A percentile compares a stretch with the other conserved stretches of the same genome.
phyloP scores from a whole-genome alignment of 805 yeast genomes.

The Torulaspora maleeae region DNA sequence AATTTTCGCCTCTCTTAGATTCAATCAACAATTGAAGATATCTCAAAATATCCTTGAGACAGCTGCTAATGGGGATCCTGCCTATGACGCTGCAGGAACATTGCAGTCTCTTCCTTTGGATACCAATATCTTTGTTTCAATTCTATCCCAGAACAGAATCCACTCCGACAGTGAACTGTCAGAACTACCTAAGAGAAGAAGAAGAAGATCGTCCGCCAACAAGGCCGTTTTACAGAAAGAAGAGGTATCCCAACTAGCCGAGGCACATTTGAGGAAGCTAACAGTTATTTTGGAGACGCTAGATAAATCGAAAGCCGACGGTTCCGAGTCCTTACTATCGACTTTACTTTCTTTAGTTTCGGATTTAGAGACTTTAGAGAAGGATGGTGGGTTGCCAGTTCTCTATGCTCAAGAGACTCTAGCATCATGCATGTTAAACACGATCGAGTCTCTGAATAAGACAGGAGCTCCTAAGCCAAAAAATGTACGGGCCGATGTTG shows the following conservation, averaged over 20 bases:
- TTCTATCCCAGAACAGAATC: conserved; percentile 58
- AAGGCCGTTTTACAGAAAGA: conserved; percentile 69
- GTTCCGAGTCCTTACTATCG: conserved; percentile 44
- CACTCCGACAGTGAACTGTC: conserved; percentile 40
- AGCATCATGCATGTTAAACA: conserved; percentile 76
- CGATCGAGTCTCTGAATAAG: conserved; percentile 53
- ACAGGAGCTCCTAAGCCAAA: conserved; percentile 48
- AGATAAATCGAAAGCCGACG: conserved; percentile 42
- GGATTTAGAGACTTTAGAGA: conserved; percentile 78
- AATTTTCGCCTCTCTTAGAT: conserved; percentile 54
- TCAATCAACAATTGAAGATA: conserved; percentile 53
- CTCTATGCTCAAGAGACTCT: conserved; percentile 86
- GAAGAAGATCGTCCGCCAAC: conserved; percentile 75
- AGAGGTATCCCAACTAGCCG: conserved; percentile 69
- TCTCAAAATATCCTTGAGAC: conserved; percentile 59
- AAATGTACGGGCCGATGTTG: conserved; percentile 78
- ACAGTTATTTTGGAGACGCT: conserved; percentile 76
- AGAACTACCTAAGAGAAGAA: conserved; percentile 59
- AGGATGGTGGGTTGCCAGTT: conserved; percentile 88
- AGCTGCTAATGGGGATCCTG: conserved; percentile 39
- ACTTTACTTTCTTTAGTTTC: conserved; percentile 58
- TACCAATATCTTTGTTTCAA: conserved; percentile 51
- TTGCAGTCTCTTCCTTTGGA: conserved; percentile 52
- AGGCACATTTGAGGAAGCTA: conserved; percentile 68
- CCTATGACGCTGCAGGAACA: conserved; percentile 51